Conservation (phyloP, 1,139 yeast species). For the Taiozyma sp. region DNA sequence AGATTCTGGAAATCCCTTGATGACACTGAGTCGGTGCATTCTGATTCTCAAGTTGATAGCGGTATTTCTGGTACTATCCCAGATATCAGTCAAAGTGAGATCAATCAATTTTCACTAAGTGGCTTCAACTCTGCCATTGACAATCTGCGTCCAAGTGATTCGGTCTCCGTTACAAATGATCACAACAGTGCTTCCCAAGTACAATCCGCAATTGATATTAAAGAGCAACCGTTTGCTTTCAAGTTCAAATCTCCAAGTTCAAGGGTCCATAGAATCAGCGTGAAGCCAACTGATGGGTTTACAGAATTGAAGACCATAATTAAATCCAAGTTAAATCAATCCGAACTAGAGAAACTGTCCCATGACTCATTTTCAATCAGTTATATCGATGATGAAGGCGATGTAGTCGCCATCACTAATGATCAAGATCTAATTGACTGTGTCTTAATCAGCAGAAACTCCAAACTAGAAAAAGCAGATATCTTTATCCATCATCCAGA, state of each 20-base stretch:
- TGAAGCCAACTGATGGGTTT: conserved; percentile 46
- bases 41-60: conserved; percentile 30
- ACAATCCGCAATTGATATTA: conserved; percentile 15
- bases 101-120: conserved; percentile 39
- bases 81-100: conserved; percentile 47
- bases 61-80: conserved; percentile 33
- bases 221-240: conserved; percentile 47
- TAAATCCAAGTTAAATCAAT: conserved; percentile 34
- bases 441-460: conserved; percentile 46
- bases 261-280: conserved; percentile 60
- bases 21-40: conserved; percentile 54
- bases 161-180: conserved; percentile 51
- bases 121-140: conserved; percentile 27
- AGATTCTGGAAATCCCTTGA: conserved; percentile 83
- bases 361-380: conserved; percentile 56
- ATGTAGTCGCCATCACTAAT: conserved; percentile 71
- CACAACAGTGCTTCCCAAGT: conserved; percentile 10
- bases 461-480: conserved; percentile 61
- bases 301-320: conserved; percentile 42
- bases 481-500: conserved; percentile 69
- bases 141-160: conserved; percentile 60
- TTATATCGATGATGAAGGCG: conserved; percentile 84
- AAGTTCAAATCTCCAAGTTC: conserved; percentile 79
- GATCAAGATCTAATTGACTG: conserved; percentile 74
- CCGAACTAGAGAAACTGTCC: conserved; percentile 40